phyloP scores from a whole-genome alignment of 140 eudicot genomes.

The Oenanthe javanica region DNA sequence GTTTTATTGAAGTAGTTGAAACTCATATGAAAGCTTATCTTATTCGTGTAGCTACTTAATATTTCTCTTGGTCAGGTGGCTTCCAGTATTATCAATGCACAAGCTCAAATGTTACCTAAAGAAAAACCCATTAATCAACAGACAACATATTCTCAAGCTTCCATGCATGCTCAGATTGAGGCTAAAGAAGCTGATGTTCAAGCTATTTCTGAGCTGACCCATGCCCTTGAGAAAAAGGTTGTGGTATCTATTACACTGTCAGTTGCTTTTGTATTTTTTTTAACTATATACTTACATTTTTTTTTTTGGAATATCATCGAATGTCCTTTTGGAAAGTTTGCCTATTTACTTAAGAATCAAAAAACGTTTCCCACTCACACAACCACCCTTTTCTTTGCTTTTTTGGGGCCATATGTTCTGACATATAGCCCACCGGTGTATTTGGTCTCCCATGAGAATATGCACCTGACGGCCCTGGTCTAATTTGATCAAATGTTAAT shows the following conservation, averaged over 20 bases:
- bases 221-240: conserved; percentile 94
- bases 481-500: background rate
- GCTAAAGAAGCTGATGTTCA: conserved; percentile 88
- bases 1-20: background rate
- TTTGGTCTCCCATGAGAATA: background rate
- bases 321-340: background rate
- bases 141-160: conserved; percentile 33
- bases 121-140: conserved; percentile 34
- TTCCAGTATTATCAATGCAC: conserved; percentile 35
- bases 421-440: background rate
- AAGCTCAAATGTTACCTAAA: conserved; percentile 30
- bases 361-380: background rate
- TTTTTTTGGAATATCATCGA: background rate
- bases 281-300: background rate
- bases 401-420: background rate
- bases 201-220: conserved; percentile 75
- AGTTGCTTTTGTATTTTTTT: background rate
- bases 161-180: conserved; percentile 34
- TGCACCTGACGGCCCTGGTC: background rate
- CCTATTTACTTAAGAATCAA: background rate
- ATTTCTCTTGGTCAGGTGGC: conserved; percentile 36
- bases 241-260: background rate
- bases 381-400: background rate
- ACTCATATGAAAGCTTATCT: background rate
- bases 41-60: background rate